Conservation (phyloP, 2,329 filamentous ascomycete species). For the Colletotrichum agaves region DNA sequence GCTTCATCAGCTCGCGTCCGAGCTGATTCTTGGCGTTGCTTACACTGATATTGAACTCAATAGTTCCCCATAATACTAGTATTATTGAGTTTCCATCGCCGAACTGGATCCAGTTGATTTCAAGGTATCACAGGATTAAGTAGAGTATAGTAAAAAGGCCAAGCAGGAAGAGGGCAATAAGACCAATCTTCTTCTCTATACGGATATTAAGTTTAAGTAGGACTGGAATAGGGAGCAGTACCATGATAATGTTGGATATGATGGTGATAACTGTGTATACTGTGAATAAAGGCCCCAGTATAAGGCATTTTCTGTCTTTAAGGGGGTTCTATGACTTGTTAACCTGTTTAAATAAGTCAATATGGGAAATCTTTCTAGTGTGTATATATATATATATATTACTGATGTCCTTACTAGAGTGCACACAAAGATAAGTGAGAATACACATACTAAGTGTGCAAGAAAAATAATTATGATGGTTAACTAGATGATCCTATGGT, state of each 20-base stretch:
- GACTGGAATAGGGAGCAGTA: slow-evolving; percentile 61
- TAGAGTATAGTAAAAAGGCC: slow-evolving; percentile 66
- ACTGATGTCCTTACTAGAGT: slow-evolving; percentile 51
- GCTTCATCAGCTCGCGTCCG: not conserved
- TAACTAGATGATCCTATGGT: slow-evolving; percentile 56
- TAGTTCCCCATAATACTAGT: slow-evolving; percentile 66
- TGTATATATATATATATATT: too few species aligned
- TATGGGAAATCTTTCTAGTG: not conserved
- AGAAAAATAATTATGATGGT: slow-evolving; percentile 56
- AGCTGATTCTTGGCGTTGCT: slow-evolving; percentile 38
- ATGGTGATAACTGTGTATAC: slow-evolving; percentile 63
- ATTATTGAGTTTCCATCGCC: slow-evolving; percentile 66
- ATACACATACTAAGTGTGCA: slow-evolving; percentile 59
- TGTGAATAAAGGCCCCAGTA: slow-evolving; percentile 60
- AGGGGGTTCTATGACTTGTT: slow-evolving; percentile 58
- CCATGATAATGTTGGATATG: slow-evolving; percentile 60
- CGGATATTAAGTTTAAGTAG: slow-evolving; percentile 60
- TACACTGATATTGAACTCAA: slow-evolving; percentile 68
- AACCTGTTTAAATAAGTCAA: slow-evolving; percentile 41
- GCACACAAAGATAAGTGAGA: slow-evolving; percentile 63
- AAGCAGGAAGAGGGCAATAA: slow-evolving; percentile 62
- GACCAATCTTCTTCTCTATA: slow-evolving; percentile 59
- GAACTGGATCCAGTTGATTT: slow-evolving; percentile 60
- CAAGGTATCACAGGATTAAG: slow-evolving; percentile 61
- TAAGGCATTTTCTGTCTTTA: slow-evolving; percentile 55